A percentile compares a stretch with the other conserved stretches of the same genome.
Conservation (phyloP, 768 basidiomycete genomes). For the Rickenella mellea region DNA sequence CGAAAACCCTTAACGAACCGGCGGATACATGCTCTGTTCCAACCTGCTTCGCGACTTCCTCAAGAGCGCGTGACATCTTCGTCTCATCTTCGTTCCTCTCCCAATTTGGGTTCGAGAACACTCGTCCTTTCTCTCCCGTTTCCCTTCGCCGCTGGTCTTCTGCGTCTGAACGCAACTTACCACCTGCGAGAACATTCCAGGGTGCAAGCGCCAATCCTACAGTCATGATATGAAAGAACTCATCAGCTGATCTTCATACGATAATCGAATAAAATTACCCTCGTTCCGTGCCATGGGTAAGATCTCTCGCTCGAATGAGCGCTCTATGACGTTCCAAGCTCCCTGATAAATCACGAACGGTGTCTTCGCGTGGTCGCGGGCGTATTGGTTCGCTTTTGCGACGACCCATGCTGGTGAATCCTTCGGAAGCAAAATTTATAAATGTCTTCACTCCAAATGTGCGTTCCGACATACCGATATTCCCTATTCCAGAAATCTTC, state of each 20-base stretch:
- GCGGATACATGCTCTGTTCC: slow-evolving; percentile 38
- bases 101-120: not conserved
- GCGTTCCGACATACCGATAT: no score
- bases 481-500: no score
- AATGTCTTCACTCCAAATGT: no score
- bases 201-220: slow-evolving; percentile 21
- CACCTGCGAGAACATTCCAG: slow-evolving; percentile 21
- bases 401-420: slow-evolving; percentile 29
- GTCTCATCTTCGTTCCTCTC: slow-evolving; percentile 5
- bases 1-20: slow-evolving; percentile 20
- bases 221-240: no score
- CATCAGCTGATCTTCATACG: no score
- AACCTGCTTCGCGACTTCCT: slow-evolving; percentile 37
- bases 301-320: slow-evolving; percentile 35
- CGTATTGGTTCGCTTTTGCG: slow-evolving; percentile 28
- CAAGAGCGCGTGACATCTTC: slow-evolving; percentile 5
- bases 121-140: slow-evolving; percentile 8
- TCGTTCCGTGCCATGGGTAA: slow-evolving; percentile 20
- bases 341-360: slow-evolving; percentile 37
- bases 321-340: slow-evolving; percentile 18
- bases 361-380: slow-evolving; percentile 24
- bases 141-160: slow-evolving; percentile 11
- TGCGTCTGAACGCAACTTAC: slow-evolving; percentile 17
- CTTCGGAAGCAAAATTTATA: no score
- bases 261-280: slow-evolving; percentile 14